Evolutionary conservation across 2,329 filamentous ascomycete species (phyloP).

Genomic region (Neofusicoccum kwambonambiense): DNA sequence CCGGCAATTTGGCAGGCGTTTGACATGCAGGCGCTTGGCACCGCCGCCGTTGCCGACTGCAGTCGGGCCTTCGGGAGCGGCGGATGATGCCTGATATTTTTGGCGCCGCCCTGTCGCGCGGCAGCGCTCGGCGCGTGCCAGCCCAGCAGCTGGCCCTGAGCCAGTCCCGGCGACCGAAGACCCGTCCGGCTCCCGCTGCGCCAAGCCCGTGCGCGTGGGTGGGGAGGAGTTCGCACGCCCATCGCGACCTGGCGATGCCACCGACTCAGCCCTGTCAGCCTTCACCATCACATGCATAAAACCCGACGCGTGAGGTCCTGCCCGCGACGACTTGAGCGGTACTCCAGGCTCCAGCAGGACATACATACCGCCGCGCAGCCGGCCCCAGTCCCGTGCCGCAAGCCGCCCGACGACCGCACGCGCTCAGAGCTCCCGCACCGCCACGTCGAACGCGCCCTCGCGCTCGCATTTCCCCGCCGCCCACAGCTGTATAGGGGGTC

Average conservation of each 20-base stretch:
- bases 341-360: neutral
- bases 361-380: neutral
- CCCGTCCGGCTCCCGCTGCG: constrained; percentile 5
- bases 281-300: constrained; percentile 9
- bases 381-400: neutral
- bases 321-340: neutral
- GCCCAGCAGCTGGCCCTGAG: neutral
- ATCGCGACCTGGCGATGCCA: neutral
- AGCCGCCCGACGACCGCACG: neutral
- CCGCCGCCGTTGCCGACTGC: neutral
- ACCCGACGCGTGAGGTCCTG: neutral
- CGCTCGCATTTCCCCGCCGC: neutral
- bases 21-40: constrained; percentile 7
- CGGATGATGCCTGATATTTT: constrained; percentile 3
- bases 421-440: neutral
- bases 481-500: neutral
- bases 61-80: constrained; percentile 9
- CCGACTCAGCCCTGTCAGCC: constrained; percentile 12
- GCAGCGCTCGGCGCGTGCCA: constrained; percentile 1
- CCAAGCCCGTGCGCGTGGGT: constrained; percentile 10
- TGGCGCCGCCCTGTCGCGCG: neutral
- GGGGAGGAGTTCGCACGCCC: constrained; percentile 7
- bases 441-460: constrained; percentile 1
- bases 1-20: neutral
- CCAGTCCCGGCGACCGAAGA: neutral